Evolutionary conservation across 202 grass and related monocot genomes (phyloP), one percentile per base, ranked within the genome.

Genomic region (Setaria viridis): DNA sequence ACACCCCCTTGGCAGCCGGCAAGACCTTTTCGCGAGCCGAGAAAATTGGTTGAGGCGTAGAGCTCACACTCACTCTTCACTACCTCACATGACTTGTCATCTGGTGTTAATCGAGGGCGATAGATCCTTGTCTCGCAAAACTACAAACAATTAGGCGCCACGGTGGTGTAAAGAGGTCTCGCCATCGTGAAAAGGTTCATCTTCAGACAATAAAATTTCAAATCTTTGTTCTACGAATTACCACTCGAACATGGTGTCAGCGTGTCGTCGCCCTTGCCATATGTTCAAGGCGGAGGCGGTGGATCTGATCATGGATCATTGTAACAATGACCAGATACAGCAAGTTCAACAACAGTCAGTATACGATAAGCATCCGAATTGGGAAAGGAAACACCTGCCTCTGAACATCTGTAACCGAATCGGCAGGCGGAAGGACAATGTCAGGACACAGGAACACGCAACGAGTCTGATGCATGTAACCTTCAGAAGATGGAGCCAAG

Each of bases 61-160:
- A 30, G 2, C 67, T 12, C 49, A 59, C 39, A 33, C 54, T 71
- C 72, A 11, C 32, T 58, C 67, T 32, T 32, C 59, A 32, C 1
- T 32, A 2, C 60, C 29, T 63, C 60, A 72, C 54, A 72, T 37
- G 68, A 72, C 41, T 19, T 82, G 67, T 60, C 35, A 56, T 7
- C 49, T 16, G 39, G 15, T 9, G 53, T 41, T 35, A 77, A 45
- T 63, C 29, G 21, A 51, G 4, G 54, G 53, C 11, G 7, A 41
- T 0, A 16, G 37, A 16, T 77, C 55, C 0, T 4, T 55, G 29
- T 67, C 58, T 42, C 70, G n/a, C 81, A 54, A 14, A 51, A 66
- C 25, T n/a, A 63, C 47, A 76, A 29, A 70, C 39, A 41, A 41
- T 41, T 41, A 41, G 39, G 39, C 39, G 39, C 39, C 39, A 41